Conservation (phyloP, 2,329 filamentous ascomycete species). For the Xylaria sp. region DNA sequence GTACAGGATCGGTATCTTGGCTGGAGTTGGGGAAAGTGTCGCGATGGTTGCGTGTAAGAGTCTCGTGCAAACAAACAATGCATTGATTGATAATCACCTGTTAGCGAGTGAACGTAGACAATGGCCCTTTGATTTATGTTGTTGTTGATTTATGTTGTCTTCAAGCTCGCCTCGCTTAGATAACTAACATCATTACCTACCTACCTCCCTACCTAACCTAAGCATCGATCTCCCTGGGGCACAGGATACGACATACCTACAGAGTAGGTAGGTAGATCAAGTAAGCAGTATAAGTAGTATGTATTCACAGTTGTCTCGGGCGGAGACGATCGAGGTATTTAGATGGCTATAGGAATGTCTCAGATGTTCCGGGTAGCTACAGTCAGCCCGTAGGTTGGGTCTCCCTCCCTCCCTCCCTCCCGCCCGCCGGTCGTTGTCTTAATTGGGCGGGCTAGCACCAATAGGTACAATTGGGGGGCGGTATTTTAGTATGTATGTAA, state of each 20-base stretch:
- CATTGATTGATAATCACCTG: background rate
- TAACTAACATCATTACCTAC: background rate
- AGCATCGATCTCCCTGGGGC: too few species aligned
- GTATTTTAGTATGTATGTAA: too few species aligned
- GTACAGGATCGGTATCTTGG: background rate
- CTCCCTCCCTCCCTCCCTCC: too few species aligned
- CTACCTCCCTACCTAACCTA: background rate
- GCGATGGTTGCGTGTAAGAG: conserved; percentile 5
- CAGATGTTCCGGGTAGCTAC: background rate
- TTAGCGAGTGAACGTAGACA: background rate
- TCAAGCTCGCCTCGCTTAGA: background rate
- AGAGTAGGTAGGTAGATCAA: background rate
- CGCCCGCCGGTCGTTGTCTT: too few species aligned
- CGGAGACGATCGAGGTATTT: background rate
- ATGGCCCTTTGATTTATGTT: background rate
- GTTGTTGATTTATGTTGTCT: too few species aligned
- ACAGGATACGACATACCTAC: background rate
- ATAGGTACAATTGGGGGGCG: too few species aligned
- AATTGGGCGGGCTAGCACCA: background rate
- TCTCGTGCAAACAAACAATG: background rate
- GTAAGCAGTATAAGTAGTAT: background rate
- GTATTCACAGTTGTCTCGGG: background rate
- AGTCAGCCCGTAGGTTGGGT: too few species aligned
- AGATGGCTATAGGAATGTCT: background rate
- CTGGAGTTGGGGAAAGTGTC: background rate